Conservation (phyloP, 768 basidiomycete species). For the Xanthoconium stramineum region DNA sequence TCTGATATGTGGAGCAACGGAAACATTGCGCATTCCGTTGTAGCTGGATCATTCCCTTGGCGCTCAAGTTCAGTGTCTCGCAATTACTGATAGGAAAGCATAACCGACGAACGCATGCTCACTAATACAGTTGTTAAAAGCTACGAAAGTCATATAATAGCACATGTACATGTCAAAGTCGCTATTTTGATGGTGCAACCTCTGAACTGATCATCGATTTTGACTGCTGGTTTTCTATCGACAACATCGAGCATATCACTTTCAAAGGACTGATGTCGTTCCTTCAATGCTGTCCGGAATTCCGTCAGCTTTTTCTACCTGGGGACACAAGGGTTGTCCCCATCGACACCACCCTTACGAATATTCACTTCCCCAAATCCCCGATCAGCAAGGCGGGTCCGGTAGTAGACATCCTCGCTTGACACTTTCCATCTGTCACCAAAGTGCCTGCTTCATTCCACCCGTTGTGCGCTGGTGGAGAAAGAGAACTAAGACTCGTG, state of each 20-base stretch:
- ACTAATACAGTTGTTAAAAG: no score
- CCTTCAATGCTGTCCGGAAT: neutral
- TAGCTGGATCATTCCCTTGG: no score
- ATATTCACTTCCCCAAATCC: neutral
- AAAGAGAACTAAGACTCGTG: neutral
- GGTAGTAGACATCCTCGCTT: neutral
- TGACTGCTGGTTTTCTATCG: neutral
- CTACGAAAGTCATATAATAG: no score
- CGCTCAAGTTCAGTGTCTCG: no score
- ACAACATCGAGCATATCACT: neutral
- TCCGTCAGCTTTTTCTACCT: neutral
- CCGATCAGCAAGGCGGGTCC: neutral
- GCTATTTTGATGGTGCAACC: no score
- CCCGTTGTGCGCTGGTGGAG: neutral
- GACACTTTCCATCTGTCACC: neutral
- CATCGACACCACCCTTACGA: neutral
- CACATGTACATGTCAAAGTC: no score
- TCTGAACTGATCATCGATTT: neutral
- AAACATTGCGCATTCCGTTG: no score
- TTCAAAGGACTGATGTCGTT: neutral
- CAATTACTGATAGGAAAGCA: no score
- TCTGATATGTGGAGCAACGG: no score
- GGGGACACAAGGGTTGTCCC: neutral
- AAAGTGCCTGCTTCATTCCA: neutral
- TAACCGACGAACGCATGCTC: no score